Base-by-base conservation (phyloP, 2,329 filamentous ascomycete species). In the Aspergillus fumigatiaffinis region DNA sequence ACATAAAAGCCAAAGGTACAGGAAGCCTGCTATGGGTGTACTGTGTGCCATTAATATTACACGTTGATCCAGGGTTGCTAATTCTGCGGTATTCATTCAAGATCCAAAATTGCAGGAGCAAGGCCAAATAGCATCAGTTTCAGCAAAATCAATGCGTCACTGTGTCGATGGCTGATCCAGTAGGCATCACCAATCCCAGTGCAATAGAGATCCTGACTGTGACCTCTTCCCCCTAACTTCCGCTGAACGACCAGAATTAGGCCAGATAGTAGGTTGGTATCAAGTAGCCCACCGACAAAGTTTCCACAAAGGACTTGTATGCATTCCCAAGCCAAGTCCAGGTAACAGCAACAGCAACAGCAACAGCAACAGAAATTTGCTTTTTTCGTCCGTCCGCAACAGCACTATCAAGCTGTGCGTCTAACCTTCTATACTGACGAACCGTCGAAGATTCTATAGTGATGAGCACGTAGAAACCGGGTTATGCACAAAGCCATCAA, bases 381-480 rank as follows among this genome's bases (percentile, higher is more conserved):
- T 53, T 57, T 51, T 48, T 42, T 50, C 51, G 54, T 56, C 63
- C 63, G 59, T 65, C 60, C 51, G 51, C 52, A 52, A 55, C 50
- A 58, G 58, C 57, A 54, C 57, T 51, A 56, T 54, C 56, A 53
- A 52, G 56, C 55, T 56, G 56, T 55, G 57, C 57, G 57, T 61
- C 58, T 64, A 66, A 57, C 58, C 60, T 48, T 66, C 63, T 65
- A 65, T 64, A 49, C 49, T 56, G 56, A 62, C 57, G 61, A 58
- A 57, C 53, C 47, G 53, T 63, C 56, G 55, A 54, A 50, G 56
- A 63, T 52, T 66, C 64, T 66, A 66, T 65, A 59, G 50, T 50
- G 54, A 55, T 60, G 63, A 62, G 59, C 54, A 62, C 53, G 52
- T 57, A 23, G 52, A 63, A 59, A 44, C 55, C 49, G 55, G 25